These are phyloP conservation scores for Camelina sativa DNA, from an alignment of 345 rosid genomes.

Conservation along the genomic window DNA sequence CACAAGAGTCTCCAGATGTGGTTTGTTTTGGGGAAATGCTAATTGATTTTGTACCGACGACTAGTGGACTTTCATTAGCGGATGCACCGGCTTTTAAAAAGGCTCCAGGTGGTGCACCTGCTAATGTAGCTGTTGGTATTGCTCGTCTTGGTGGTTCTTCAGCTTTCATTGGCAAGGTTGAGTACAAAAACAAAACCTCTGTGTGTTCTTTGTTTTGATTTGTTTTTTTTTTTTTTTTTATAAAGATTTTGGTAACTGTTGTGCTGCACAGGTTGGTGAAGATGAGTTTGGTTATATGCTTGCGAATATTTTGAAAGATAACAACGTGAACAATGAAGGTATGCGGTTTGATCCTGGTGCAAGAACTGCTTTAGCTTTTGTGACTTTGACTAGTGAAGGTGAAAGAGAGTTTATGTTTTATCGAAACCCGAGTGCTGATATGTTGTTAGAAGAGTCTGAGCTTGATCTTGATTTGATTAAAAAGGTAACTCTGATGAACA, in stretches of 20 bases:
- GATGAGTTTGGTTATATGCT: constrained; percentile 99
- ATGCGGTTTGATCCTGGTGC: constrained; percentile 93
- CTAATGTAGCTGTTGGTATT: constrained; percentile 94
- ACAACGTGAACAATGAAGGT: constrained; percentile 80
- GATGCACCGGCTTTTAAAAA: constrained; percentile 89
- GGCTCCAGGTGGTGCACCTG: constrained; percentile 98
- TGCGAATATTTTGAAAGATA: constrained; percentile 79
- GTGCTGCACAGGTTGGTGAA: constrained; percentile 76
- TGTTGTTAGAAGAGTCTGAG: constrained; percentile 83
- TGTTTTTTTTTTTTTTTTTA: background rate
- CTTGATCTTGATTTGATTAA: constrained; percentile 79
- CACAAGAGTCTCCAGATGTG: constrained; percentile 65
- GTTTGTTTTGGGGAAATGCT: constrained; percentile 97
- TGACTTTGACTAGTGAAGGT: constrained; percentile 82
- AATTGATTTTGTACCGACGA: constrained; percentile 92
- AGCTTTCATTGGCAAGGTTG: constrained; percentile 91
- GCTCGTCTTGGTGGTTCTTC: constrained; percentile 94
- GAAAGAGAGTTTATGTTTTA: constrained; percentile 99
- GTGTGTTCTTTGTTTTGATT: background rate
- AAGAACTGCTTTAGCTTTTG: constrained; percentile 94
- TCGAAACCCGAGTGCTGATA: constrained; percentile 97
- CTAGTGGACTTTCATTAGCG: constrained; percentile 80
- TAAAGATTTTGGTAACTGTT: background rate
- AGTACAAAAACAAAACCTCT: background rate
- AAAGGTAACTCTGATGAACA: constrained; percentile 57